Evolutionary conservation across 1,284 basidiomycete genomes (phyloP), one percentile per base, ranked within the genome.

Genomic region (Rhodotorula glutinis): DNA sequence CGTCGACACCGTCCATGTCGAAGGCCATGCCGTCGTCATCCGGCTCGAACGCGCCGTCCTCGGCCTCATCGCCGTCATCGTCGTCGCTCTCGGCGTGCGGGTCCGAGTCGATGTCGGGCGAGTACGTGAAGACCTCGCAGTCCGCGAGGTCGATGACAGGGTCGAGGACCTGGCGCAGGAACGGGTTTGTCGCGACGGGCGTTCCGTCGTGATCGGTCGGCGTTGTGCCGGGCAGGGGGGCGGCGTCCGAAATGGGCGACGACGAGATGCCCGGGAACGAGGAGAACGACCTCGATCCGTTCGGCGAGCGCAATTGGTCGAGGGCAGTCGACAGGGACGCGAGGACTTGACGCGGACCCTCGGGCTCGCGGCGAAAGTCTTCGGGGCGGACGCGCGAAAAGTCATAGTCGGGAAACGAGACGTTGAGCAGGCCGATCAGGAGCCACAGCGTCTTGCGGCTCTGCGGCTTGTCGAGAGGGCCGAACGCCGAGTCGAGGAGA

Each of bases 381-480:
- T 88, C 88, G 0, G 93, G 91, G 44, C 90, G 87, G 62, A 97
- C 90, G 76, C 91, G 88, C 29, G 90, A 91, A 81, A 98, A 98
- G 78, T 98, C 94, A 80, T 98, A 87, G 83, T 98, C 95, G 0
- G 94, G 94, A 78, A 96, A 98, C 4, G 95, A 94, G 75, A 92
- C 87, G 81, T 98, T 98, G 76, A 98, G 88, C 5, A 93, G 94
- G 21, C 92, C 90, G 75, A 98, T 97, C 77, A 98, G 88, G 62
- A 96, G 85, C 82, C 91, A 93, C 59, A 94, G 85, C 3, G 89
- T 92, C 84, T 93, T 94, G 75, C 92, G 84, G 44, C 89, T 88
- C 46, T 78, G 76, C 1, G 79, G 76, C 70, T 80, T 76, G 70
- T 82, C 81, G 60, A 83, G 77, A 13, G 78, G 78, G 25, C 82